Evolutionary conservation across 2,329 filamentous ascomycete genomes (phyloP).

Genomic region (Calonectria pauciramosa): DNA sequence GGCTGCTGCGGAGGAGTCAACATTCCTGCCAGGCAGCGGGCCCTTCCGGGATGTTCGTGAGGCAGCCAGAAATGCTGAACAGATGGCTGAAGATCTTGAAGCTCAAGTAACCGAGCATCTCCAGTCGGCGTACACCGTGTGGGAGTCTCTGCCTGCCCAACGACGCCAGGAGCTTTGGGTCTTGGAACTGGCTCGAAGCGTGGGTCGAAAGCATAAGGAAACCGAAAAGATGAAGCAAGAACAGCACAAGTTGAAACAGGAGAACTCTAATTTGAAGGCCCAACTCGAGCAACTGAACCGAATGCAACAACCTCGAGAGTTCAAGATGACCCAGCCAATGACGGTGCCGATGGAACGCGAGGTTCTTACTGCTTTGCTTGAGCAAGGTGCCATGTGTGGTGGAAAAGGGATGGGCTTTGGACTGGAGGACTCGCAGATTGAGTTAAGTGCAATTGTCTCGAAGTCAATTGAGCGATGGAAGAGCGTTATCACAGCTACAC

Average conservation of each 20-base stretch:
- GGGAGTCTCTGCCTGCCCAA: conserved; percentile 73
- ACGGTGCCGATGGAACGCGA: conserved; percentile 67
- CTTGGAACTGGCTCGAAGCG: conserved; percentile 71
- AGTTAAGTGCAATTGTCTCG: conserved; percentile 65
- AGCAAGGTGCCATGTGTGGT: conserved; percentile 57
- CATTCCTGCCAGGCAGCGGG: conserved; percentile 59
- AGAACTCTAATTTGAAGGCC: conserved; percentile 67
- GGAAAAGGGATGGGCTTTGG: conserved; percentile 59
- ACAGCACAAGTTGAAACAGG: conserved; percentile 67
- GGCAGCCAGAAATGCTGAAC: conserved; percentile 62
- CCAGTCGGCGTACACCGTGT: conserved; percentile 81
- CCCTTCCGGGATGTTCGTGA: conserved; percentile 60
- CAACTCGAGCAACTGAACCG: conserved; percentile 73
- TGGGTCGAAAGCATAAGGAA: conserved; percentile 70
- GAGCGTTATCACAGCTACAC: conserved; percentile 67
- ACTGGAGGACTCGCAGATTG: conserved; percentile 65
- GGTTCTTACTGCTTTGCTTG: conserved; percentile 61
- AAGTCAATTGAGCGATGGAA: conserved; percentile 75
- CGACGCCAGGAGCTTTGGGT: conserved; percentile 72
- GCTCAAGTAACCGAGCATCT: conserved; percentile 81
- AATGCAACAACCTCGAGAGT: conserved; percentile 72
- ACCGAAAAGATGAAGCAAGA: conserved; percentile 64
- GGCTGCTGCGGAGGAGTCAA: conserved; percentile 63
- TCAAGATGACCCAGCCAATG: conserved; percentile 64
- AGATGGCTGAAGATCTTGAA: conserved; percentile 71